Evolutionary conservation across 768 basidiomycete genomes (phyloP), one percentile per base, ranked within the genome.

Genomic region (Tephrocybe sp.): DNA sequence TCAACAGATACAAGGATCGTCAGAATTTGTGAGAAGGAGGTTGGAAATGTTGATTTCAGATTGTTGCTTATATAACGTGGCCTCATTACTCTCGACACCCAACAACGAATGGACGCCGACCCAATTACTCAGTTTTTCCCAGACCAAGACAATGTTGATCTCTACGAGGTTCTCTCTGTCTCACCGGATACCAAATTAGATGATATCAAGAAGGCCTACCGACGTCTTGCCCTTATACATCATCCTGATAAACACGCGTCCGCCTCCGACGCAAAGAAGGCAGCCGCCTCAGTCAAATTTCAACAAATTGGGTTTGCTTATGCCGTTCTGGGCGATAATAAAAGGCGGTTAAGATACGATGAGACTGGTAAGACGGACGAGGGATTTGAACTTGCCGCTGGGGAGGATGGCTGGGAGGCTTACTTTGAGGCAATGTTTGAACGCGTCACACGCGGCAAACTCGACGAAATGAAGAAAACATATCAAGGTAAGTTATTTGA

Each of bases 221-320:
- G 92, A 34, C 83, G 82, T 55, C 79, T 85, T 30, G 95, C 94
- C 4, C 82, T 98, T 23, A 59, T 77, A 41, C 80, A 81, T 65
- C 95, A 98, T 60, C 96, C 96, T 6, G 96, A 99, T 73, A 98
- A 97, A 63, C 89, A 93, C 60, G 70, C 82, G 38, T 68, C 73
- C 6, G 74, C 84, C 22, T 71, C 68, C 42, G 84, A 84, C 17
- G 73, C 71, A 26, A 80, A 80, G 20, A 85, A 83, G 65, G 77
- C 81, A 31, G 77, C 81, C 56, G 84, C 88, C 60, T 83, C 80
- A n/a, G 74, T 68, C 56, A 87, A 87, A 67, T 96, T 98, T 64
- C 92, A 93, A 60, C 92, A 94, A 62, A 80, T 98, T 58, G 92
- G 96, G 0, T 98, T 95, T 62, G 92, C 96, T 9, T 99, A 97